A percentile compares a stretch with the other conserved stretches of the same genome.
These are phyloP conservation scores for Parmales sp. DNA, from an alignment of 108 stramenopile species.

Conservation along the genomic window DNA sequence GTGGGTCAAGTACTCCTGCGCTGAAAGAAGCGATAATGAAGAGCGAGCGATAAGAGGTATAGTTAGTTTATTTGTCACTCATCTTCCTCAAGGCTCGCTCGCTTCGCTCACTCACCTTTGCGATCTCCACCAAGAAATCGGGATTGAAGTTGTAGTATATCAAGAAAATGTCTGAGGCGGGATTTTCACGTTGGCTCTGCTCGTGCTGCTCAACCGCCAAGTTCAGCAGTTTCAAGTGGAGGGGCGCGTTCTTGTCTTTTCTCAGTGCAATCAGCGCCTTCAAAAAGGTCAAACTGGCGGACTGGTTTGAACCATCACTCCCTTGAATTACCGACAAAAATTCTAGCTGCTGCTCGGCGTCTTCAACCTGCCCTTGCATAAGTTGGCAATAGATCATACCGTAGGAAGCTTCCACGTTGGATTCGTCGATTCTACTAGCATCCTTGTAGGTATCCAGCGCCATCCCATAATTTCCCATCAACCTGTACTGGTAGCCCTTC, in stretches of 20 bases:
- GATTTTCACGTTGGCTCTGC: background rate
- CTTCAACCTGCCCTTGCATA: slow-evolving; percentile 29
- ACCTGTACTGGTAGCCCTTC: slow-evolving; percentile 28
- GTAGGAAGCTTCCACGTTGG: slow-evolving; percentile 27
- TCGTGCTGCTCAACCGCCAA: slow-evolving; percentile 20
- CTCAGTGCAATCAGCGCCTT: slow-evolving; percentile 36
- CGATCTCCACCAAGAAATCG: slow-evolving; percentile 38
- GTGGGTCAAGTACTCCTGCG: slow-evolving; percentile 23
- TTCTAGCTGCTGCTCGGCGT: slow-evolving; percentile 51
- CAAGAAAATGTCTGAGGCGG: slow-evolving; percentile 1
- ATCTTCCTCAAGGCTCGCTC: too few relatives aligned
- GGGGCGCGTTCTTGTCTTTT: slow-evolving; percentile 5
- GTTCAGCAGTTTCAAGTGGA: slow-evolving; percentile 21
- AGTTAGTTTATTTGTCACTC: too few relatives aligned
- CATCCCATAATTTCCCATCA: slow-evolving; percentile 23
- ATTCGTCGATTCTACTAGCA: slow-evolving; percentile 31
- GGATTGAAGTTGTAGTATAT: slow-evolving; percentile 25
- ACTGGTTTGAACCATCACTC: slow-evolving; percentile 28
- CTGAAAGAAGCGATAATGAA: too few relatives aligned
- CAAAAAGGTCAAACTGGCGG: slow-evolving; percentile 23
- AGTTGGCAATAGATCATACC: slow-evolving; percentile 44
- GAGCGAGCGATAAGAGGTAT: too few relatives aligned
- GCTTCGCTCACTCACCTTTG: slow-evolving; percentile 22
- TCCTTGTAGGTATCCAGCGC: slow-evolving; percentile 31
- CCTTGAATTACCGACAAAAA: slow-evolving; percentile 40